Evolutionary conservation across 805 yeast genomes (phyloP), one percentile per base, ranked within the genome.

Genomic region (Candida wancherniae): DNA sequence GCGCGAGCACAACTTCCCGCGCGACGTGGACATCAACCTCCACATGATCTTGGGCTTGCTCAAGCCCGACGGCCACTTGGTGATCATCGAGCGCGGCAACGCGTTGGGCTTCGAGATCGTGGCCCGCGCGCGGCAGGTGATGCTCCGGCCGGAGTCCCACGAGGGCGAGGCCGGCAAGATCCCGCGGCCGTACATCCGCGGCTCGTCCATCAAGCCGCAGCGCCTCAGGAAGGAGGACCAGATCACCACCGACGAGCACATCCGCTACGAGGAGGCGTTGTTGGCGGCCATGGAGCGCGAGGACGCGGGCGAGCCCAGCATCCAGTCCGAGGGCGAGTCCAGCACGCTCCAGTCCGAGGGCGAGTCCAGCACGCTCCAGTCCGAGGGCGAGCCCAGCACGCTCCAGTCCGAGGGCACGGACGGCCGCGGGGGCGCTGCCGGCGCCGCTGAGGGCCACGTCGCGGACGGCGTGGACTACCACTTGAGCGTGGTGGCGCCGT

Each of bases 81-180:
- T 87, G 1, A 53, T 92, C 2, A 60, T 88, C 3, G 97, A 92
- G 58, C 68, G 96, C 40, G 98, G 98, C 3, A 84, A 82, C 34
- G 85, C 97, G 0, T 50, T 78, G 19, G 97, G 97, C 0, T 85
- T 85, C 51, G 98, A 92, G 57, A 68, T 77, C 3, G 71, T 87
- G 35, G 94, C 95, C 0, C 67, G 96, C 32, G 96, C 97, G 4
- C 69, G 98, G 48, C 96, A 90, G 53, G 60, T 85, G 4, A 75
- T 86, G 73, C 61, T 90, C n/a, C 75, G 97, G 44, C 96, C 97
- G 0, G 94, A 82, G 45, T 71, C 74, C 5, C 67, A 66, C 44
- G 65, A 57, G 5, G 56, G 58, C 9, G 82, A 77, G 42, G 51
- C 58, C 22, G 80, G 80, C 0, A 80, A 80, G 47, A 69, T 77